A percentile compares a stretch with the other conserved stretches of the same genome.
These are phyloP conservation scores for Fulvia fulva DNA, from an alignment of 2,329 filamentous ascomycete genomes.

Conservation along the genomic window DNA sequence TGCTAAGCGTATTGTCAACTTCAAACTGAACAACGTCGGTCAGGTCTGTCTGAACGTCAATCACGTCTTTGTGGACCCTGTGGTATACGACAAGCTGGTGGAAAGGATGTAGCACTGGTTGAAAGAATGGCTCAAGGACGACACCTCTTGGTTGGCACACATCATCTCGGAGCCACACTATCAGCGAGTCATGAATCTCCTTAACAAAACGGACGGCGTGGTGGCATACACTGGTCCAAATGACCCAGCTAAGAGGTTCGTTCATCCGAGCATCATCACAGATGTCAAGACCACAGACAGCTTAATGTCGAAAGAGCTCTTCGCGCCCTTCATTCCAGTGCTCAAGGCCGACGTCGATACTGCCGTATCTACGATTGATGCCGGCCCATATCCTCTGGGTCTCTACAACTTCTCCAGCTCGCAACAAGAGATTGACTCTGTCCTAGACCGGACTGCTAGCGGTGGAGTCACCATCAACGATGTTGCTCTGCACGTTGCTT, in stretches of 20 bases:
- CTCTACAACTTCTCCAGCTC: slow-evolving; percentile 76
- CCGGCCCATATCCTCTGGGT: slow-evolving; percentile 75
- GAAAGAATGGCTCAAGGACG: slow-evolving; percentile 73
- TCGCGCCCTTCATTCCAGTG: slow-evolving; percentile 80
- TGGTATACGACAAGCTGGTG: slow-evolving; percentile 66
- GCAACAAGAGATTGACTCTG: slow-evolving; percentile 64
- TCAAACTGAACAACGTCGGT: slow-evolving; percentile 76
- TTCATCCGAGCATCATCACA: slow-evolving; percentile 79
- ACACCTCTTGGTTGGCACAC: slow-evolving; percentile 68
- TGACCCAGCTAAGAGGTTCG: slow-evolving; percentile 73
- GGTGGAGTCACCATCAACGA: slow-evolving; percentile 47
- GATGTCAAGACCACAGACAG: slow-evolving; percentile 70
- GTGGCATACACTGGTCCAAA: slow-evolving; percentile 78
- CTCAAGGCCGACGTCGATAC: slow-evolving; percentile 71
- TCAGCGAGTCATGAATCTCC: slow-evolving; percentile 76
- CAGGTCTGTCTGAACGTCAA: slow-evolving; percentile 90
- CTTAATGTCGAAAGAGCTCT: slow-evolving; percentile 75
- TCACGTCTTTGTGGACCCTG: slow-evolving; percentile 75
- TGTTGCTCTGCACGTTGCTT: slow-evolving; percentile 62
- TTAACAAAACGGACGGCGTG: slow-evolving; percentile 73
- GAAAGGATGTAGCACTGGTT: slow-evolving; percentile 65
- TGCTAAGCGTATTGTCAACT: slow-evolving; percentile 78
- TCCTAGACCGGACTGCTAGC: slow-evolving; percentile 42
- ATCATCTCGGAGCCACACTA: slow-evolving; percentile 77
- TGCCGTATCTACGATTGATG: slow-evolving; percentile 70